Conservation (phyloP, 179 eudicot genomes). For the Nepenthes alata region DNA sequence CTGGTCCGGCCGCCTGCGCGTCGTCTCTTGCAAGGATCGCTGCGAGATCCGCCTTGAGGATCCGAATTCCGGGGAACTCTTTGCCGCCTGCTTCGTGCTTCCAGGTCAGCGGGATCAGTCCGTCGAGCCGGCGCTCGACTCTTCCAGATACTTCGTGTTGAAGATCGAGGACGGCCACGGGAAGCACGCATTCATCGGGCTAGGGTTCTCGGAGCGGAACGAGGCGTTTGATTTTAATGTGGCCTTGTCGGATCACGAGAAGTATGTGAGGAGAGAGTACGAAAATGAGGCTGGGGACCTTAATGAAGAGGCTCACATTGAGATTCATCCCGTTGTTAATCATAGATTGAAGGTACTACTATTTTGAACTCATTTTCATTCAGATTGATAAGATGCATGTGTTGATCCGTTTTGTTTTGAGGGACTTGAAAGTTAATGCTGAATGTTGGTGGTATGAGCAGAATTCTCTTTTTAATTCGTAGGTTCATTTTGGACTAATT, state of each 20-base stretch:
- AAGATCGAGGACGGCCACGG: constrained; percentile 89
- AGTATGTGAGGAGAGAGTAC: constrained; percentile 61
- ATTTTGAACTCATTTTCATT: neutral
- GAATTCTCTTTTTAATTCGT: neutral
- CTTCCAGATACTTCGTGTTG: constrained; percentile 77
- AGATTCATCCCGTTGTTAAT: constrained; percentile 94
- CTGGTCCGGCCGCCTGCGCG: constrained; percentile 95
- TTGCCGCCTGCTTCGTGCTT: constrained; percentile 73
- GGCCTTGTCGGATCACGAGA: constrained; percentile 88
- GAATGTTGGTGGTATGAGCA: too few species aligned
- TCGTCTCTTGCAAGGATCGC: constrained; percentile 63
- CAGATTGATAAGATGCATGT: neutral
- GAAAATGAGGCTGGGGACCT: constrained; percentile 39
- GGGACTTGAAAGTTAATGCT: too few species aligned
- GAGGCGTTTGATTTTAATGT: constrained; percentile 99
- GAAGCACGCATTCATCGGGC: constrained; percentile 84
- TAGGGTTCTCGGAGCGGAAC: constrained; percentile 82
- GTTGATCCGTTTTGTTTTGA: neutral
- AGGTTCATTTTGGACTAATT: too few species aligned
- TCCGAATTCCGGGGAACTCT: constrained; percentile 74
- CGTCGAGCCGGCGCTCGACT: constrained; percentile 81
- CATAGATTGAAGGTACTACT: constrained; percentile 63
- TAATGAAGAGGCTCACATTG: constrained; percentile 42
- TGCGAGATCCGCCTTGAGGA: constrained; percentile 96
- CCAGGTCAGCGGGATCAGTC: constrained; percentile 71